Conservation (phyloP, 129 eudicot genomes). For the Ambrosia artemisiifolia region DNA sequence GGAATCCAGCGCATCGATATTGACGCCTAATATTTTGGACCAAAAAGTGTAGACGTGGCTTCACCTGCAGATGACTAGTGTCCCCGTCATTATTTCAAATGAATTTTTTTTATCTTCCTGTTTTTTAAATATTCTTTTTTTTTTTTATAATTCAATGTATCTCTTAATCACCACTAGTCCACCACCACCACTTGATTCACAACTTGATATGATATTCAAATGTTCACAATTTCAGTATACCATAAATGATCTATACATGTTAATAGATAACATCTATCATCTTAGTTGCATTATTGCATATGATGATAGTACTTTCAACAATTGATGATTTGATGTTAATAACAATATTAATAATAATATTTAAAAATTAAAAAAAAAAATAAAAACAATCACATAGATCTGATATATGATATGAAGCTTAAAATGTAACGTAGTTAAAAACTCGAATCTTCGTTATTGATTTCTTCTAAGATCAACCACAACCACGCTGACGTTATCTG, state of each 20-base stretch:
- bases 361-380: not conserved
- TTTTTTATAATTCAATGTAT: no score
- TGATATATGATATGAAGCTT: not conserved
- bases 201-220: not conserved
- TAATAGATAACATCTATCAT: conserved; percentile 4
- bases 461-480: conserved; percentile 71
- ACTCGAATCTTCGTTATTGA: not conserved
- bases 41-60: conserved; percentile 34
- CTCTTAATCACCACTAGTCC: not conserved
- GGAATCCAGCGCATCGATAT: conserved; percentile 20
- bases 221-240: not conserved
- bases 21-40: conserved; percentile 6
- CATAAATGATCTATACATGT: conserved; percentile 3
- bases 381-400: not conserved
- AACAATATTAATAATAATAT: not conserved
- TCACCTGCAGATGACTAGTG: conserved; percentile 27
- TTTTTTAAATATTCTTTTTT: no score
- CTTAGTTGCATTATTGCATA: not conserved
- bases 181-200: conserved; percentile 16
- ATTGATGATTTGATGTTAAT: not conserved
- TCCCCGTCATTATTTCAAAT: not conserved
- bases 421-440: not conserved
- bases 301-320: not conserved
- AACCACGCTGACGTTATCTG: conserved; percentile 85
- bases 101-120: no score